These are phyloP conservation scores for Phellopilus nigrolimitatus DNA, from an alignment of 1,284 basidiomycete species.

Conservation along the genomic window DNA sequence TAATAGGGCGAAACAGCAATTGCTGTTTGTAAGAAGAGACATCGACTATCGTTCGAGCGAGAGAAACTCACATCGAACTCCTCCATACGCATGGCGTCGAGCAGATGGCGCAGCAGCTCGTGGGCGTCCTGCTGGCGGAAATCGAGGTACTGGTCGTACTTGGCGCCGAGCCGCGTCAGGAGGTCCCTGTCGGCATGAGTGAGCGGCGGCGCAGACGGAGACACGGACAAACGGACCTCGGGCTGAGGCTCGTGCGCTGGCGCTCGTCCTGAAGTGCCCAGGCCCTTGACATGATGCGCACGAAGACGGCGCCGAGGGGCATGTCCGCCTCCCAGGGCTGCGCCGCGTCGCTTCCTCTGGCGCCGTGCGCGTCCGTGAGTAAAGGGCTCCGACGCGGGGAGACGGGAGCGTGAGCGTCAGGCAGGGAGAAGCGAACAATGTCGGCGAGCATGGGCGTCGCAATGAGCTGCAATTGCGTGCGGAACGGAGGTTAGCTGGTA, in stretches of 20 bases:
- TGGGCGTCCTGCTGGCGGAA: slow-evolving; percentile 93
- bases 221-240: slow-evolving; percentile 44
- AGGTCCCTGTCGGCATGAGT: slow-evolving; percentile 39
- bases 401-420: slow-evolving; percentile 37
- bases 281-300: slow-evolving; percentile 44
- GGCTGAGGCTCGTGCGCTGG: slow-evolving; percentile 49
- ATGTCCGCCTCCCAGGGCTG: slow-evolving; percentile 50
- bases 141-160: slow-evolving; percentile 92
- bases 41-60: background rate
- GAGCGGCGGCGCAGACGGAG: too few species aligned
- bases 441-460: slow-evolving; percentile 60
- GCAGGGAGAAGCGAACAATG: slow-evolving; percentile 52
- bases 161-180: slow-evolving; percentile 66
- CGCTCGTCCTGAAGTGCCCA: slow-evolving; percentile 54
- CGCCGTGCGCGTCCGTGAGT: slow-evolving; percentile 59
- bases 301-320: slow-evolving; percentile 33
- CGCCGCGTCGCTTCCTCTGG: slow-evolving; percentile 47
- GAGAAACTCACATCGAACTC: slow-evolving; percentile 71
- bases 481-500: slow-evolving; percentile 9
- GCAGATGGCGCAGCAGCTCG: slow-evolving; percentile 82
- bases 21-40: slow-evolving; percentile 3
- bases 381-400: slow-evolving; percentile 52
- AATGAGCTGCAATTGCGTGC: slow-evolving; percentile 43
- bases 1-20: slow-evolving; percentile 3
- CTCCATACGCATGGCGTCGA: slow-evolving; percentile 95